Evolutionary conservation across 441 rosid genomes (phyloP).

Genomic region (Kokia cookei): DNA sequence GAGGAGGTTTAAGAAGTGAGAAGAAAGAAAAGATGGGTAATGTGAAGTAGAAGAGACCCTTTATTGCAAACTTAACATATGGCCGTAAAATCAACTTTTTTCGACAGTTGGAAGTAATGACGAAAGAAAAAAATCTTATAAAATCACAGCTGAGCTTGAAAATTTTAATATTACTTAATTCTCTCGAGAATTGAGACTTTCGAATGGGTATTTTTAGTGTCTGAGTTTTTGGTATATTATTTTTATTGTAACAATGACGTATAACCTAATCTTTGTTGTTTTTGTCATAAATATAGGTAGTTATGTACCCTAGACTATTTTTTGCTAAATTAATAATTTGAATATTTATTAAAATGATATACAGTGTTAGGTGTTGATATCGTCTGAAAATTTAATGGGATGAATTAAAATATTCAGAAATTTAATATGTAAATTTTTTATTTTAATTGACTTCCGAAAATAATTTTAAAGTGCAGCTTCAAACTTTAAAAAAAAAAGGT

Average conservation of each 20-base stretch:
- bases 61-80: background rate
- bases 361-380: too few species aligned
- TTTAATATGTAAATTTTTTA: too few species aligned
- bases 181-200: background rate
- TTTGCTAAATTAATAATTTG: too few species aligned
- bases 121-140: background rate
- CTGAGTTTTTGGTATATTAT: background rate
- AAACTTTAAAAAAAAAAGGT: too few species aligned
- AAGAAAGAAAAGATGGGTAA: background rate
- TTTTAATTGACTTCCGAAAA: too few species aligned
- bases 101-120: background rate
- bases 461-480: too few species aligned
- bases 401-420: too few species aligned
- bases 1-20: background rate
- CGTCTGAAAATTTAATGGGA: too few species aligned
- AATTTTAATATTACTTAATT: background rate
- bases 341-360: too few species aligned
- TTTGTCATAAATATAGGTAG: background rate
- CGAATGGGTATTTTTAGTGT: background rate
- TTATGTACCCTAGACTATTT: too few species aligned
- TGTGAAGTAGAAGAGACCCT: constrained; percentile 13
- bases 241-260: background rate
- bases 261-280: background rate
- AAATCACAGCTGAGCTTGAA: background rate
- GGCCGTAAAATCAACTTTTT: background rate